These are phyloP conservation scores for Ceraceosorus guamensis DNA, from an alignment of 1,284 basidiomycete genomes.

Conservation along the genomic window DNA sequence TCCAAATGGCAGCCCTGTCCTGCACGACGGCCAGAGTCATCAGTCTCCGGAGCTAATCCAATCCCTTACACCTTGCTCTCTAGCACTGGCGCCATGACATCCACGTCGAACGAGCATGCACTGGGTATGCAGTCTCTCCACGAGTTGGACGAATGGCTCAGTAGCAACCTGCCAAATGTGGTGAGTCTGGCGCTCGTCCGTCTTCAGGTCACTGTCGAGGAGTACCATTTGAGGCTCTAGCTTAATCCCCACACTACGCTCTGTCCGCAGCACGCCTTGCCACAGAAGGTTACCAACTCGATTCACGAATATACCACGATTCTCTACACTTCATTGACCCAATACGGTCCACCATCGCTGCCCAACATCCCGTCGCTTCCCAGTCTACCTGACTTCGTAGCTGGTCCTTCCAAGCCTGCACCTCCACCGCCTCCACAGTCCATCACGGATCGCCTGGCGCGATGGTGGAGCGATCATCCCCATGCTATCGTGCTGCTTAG, in stretches of 20 bases:
- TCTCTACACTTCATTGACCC: conserved; percentile 31
- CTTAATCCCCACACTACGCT: background rate
- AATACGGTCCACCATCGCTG: conserved; percentile 27
- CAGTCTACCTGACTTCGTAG: conserved; percentile 15
- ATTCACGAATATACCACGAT: conserved; percentile 30
- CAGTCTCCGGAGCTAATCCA: no score
- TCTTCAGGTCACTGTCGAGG: background rate
- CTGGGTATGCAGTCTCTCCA: conserved; percentile 38
- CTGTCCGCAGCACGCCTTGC: conserved; percentile 22
- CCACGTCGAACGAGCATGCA: no score
- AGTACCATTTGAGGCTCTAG: background rate
- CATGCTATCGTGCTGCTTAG: conserved; percentile 19
- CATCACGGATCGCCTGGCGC: conserved; percentile 7
- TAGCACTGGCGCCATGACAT: no score
- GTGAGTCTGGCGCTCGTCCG: background rate
- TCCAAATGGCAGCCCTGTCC: no score
- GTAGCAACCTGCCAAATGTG: conserved; percentile 20
- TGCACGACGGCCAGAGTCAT: no score
- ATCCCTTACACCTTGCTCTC: no score
- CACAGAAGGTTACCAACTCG: conserved; percentile 26
- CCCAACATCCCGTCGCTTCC: conserved; percentile 21
- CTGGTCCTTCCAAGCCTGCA: conserved; percentile 8
- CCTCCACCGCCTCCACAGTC: conserved; percentile 25
- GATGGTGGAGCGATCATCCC: conserved; percentile 3
- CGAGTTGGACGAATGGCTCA: conserved; percentile 40